A percentile compares a stretch with the other conserved stretches of the same genome.
These are phyloP conservation scores for Boletus rubroflammeus DNA, from an alignment of 768 basidiomycete species.

Conservation along the genomic window DNA sequence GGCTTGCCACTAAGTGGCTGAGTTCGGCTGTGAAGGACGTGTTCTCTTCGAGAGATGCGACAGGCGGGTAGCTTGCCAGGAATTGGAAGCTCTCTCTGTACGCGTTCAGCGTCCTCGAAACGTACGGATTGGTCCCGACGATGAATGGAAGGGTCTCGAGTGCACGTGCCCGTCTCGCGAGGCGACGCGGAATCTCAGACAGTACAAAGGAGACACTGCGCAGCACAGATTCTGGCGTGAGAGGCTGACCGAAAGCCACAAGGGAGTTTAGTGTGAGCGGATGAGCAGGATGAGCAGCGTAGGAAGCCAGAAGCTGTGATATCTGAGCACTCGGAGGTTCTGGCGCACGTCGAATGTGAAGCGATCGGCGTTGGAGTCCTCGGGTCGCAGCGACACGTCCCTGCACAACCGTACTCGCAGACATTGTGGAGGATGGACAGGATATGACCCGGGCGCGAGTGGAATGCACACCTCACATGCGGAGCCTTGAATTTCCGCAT, in stretches of 20 bases:
- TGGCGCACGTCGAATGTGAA: slow-evolving; percentile 40
- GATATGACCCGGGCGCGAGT: not conserved
- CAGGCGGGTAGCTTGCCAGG: slow-evolving; percentile 62
- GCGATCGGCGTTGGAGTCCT: slow-evolving; percentile 11
- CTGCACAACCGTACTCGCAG: not conserved
- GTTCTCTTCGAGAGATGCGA: slow-evolving; percentile 69
- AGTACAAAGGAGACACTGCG: slow-evolving; percentile 72
- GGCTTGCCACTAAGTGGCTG: slow-evolving; percentile 67
- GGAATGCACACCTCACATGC: not conserved
- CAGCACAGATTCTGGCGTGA: slow-evolving; percentile 66
- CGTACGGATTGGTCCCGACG: slow-evolving; percentile 84
- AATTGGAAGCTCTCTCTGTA: slow-evolving; percentile 69
- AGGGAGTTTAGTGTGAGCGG: slow-evolving; percentile 71
- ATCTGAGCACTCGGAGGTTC: slow-evolving; percentile 50
- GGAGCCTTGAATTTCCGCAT: not conserved
- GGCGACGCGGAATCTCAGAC: slow-evolving; percentile 71
- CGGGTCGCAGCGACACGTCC: not conserved
- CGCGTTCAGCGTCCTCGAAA: slow-evolving; percentile 64
- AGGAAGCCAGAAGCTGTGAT: slow-evolving; percentile 57
- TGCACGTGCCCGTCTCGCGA: slow-evolving; percentile 70
- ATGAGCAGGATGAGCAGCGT: slow-evolving; percentile 58
- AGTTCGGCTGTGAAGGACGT: slow-evolving; percentile 61
- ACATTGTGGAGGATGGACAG: slow-evolving; percentile 3
- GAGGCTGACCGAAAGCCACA: slow-evolving; percentile 71
- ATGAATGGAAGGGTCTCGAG: slow-evolving; percentile 81